Conservation (phyloP, 2,329 filamentous ascomycete genomes). For the Colletotrichum sp. region DNA sequence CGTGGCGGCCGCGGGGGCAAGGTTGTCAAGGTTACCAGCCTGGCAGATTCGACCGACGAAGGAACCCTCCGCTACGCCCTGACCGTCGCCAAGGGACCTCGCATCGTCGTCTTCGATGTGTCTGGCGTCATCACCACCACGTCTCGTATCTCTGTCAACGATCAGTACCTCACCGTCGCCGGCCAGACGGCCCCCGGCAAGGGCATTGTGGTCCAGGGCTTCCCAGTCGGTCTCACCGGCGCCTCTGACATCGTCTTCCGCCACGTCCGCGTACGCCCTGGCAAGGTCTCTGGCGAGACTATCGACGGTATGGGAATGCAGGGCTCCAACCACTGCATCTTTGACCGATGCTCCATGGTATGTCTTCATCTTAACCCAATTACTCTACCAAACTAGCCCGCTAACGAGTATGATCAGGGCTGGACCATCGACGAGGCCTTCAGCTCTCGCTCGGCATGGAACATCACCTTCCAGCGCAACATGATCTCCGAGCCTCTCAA, state of each 20-base stretch:
- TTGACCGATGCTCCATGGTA: conserved; percentile 36
- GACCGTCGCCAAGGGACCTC: conserved; percentile 41
- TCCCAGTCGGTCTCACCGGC: conserved; percentile 32
- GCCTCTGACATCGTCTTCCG: conserved; percentile 30
- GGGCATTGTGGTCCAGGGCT: conserved; percentile 35
- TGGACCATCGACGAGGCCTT: conserved; percentile 38
- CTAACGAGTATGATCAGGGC: conserved; percentile 11
- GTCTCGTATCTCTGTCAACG: conserved; percentile 46
- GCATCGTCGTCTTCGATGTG: conserved; percentile 51
- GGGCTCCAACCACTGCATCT: conserved; percentile 36
- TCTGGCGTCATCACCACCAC: conserved; percentile 51
- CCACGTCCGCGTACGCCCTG: conserved; percentile 30
- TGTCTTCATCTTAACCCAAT: not conserved
- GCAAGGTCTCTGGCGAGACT: conserved; percentile 31
- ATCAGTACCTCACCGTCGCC: conserved; percentile 48
- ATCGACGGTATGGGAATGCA: conserved; percentile 38
- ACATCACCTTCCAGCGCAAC: conserved; percentile 37
- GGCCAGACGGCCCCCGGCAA: conserved; percentile 54
- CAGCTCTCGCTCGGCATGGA: conserved; percentile 34
- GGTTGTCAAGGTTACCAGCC: conserved; percentile 39
- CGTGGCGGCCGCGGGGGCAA: conserved; percentile 38
- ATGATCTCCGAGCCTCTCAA: conserved; percentile 40
- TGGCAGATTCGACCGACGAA: conserved; percentile 31
- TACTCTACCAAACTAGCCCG: not conserved
- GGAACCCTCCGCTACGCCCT: conserved; percentile 40